Conservation (phyloP, 352 stramenopile species). For the Albugo candida region DNA sequence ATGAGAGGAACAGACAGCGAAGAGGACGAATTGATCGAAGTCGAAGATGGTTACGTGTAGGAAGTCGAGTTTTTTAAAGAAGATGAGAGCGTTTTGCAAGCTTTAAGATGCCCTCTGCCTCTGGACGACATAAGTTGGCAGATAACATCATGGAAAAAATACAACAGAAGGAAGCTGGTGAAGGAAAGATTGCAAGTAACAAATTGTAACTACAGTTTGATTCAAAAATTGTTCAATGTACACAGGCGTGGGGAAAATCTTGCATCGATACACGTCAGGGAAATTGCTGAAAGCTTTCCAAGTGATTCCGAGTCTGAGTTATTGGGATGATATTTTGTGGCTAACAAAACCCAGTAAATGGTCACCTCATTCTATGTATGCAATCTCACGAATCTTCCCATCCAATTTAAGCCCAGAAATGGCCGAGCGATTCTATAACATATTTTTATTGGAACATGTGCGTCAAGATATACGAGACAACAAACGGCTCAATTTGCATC, state of each 20-base stretch:
- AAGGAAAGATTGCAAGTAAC: conserved; percentile 18
- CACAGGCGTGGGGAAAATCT: conserved; percentile 93
- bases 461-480: conserved; percentile 93
- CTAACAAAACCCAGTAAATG: conserved; percentile 94
- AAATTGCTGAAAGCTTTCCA: conserved; percentile 99
- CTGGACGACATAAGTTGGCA: conserved; percentile 84
- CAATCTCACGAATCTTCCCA: conserved; percentile 93
- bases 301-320: conserved; percentile 95
- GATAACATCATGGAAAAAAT: conserved; percentile 99
- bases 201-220: conserved; percentile 37
- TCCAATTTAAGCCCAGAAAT: conserved; percentile 99
- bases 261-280: conserved; percentile 92
- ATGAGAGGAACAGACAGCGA: conserved; percentile 33
- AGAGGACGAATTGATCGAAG: conserved; percentile 76
- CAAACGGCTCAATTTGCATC: conserved; percentile 98
- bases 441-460: conserved; percentile 94
- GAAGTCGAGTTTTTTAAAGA: conserved; percentile 77
- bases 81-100: conserved; percentile 73
- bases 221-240: conserved; percentile 97
- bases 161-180: conserved; percentile 82
- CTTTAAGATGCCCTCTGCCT: conserved; percentile 56
- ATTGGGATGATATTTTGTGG: conserved; percentile 98
- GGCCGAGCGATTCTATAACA: conserved; percentile 97
- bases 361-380: conserved; percentile 95
- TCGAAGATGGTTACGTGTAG: conserved; percentile 84